Base-by-base conservation (phyloP, 139 green algal species). In the Micractinium sp. region DNA sequence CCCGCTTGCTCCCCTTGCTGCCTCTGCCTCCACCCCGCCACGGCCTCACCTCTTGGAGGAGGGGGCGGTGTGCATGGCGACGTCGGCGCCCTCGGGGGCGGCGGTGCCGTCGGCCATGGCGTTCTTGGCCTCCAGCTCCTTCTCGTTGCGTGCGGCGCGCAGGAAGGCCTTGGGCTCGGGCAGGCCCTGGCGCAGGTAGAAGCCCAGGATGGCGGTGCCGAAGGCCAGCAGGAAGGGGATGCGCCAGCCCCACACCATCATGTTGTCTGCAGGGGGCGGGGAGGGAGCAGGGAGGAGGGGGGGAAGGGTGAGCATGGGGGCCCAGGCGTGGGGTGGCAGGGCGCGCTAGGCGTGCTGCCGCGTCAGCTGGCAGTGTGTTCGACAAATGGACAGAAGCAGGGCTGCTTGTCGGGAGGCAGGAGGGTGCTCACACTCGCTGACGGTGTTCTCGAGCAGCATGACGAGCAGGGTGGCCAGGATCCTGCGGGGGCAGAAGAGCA, bases 181-280 rank as follows among this genome's bases (percentile, higher is more conserved):
- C 90, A 92, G 90, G 82, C 83, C 82, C 39, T 53, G 47, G 27
- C 90, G 86, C 81, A 92, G 87, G 25, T 82, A 56, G 35, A 69
- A 80, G 41, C 81, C 90, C 9, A 86, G 71, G 1, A 86, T 31
- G 27, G 90, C 69, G 20, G 90, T 89, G 27, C 84, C 19, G 15
- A 91, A 81, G n/a, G 90, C 86, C 38, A 86, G 25, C 2, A 89
- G 47, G 67, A 92, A 92, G 74, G 90, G 90, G 22, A 92, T 73
- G 35, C 90, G 86, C 90, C 90, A 92, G 63, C 90, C 87, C 80
- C 85, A 92, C 19, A 87, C 36, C 61, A 86, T 66, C 90, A 92
- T 81, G 33, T 89, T 27, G 77, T 82, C 77, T 82, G 77, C 77
- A 81, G 9, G 33, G 36, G 36, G 36, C 18, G 20, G 25, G 35